Evolutionary conservation across 495 filamentous ascomycete species (phyloP).

Genomic region (Thermothielavioides terrestris): DNA sequence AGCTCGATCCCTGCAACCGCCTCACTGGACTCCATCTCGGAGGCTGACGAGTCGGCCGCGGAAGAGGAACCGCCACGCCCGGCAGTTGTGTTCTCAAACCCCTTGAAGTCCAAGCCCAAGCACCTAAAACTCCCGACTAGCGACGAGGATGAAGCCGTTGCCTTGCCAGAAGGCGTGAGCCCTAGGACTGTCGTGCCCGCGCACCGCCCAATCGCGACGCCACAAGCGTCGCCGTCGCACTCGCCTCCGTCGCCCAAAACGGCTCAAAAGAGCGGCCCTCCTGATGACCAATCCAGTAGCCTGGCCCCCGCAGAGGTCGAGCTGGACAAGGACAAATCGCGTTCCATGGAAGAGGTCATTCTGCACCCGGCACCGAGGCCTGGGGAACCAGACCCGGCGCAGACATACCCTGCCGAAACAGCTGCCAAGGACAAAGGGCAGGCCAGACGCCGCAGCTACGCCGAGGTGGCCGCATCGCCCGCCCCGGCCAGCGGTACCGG

Average conservation of each 20-base stretch:
- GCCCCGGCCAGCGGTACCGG: no score
- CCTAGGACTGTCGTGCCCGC: constrained; percentile 3
- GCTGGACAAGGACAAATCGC: background rate
- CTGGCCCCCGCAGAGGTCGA: background rate
- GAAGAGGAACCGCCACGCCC: constrained; percentile 9
- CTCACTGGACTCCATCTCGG: constrained; percentile 26
- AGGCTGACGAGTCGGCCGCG: constrained; percentile 12
- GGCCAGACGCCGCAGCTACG: background rate
- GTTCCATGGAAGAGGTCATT: background rate
- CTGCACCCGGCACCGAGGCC: background rate
- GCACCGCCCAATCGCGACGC: background rate
- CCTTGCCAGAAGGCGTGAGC: constrained; percentile 11
- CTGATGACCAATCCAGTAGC: background rate
- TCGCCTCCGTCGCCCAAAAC: background rate
- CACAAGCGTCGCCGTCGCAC: constrained; percentile 5
- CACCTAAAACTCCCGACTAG: constrained; percentile 4
- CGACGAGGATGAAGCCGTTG: constrained; percentile 28
- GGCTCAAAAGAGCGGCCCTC: background rate
- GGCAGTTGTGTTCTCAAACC: constrained; percentile 14
- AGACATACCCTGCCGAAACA: background rate
- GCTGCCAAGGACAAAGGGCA: background rate
- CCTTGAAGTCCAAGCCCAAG: constrained; percentile 9
- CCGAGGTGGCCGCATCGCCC: background rate
- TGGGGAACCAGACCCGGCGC: background rate
- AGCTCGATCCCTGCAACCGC: constrained; percentile 15